Percentiles rank a stretch among this genome's conserved stretches.
phyloP scores from a whole-genome alignment of 257 asterid species.

The Fraxinus americana region DNA sequence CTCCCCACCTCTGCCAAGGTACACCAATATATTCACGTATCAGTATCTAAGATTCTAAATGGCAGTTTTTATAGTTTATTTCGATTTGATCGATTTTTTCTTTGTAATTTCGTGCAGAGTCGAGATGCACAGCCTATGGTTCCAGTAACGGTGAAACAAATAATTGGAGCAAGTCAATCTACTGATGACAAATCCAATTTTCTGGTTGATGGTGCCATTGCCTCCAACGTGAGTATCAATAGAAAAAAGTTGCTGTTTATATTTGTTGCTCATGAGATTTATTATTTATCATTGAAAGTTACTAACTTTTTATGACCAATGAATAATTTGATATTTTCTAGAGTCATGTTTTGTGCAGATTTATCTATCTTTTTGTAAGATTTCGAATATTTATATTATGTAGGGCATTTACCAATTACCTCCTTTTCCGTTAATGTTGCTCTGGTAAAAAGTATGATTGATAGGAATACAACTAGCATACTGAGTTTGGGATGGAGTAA shows the following conservation, averaged over 20 bases:
- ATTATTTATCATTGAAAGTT: neutral
- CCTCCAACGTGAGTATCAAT: conserved; percentile 51
- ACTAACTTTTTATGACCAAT: neutral
- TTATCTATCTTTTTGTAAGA: neutral
- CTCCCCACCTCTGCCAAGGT: conserved; percentile 70
- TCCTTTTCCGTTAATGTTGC: neutral
- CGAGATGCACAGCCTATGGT: conserved; percentile 70
- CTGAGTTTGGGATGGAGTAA: neutral
- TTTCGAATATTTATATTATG: neutral
- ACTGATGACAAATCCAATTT: conserved; percentile 55
- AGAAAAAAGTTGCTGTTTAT: neutral
- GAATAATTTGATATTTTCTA: neutral
- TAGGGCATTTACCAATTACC: neutral
- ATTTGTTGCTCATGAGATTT: neutral
- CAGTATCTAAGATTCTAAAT: neutral
- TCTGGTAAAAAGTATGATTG: neutral
- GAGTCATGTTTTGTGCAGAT: neutral
- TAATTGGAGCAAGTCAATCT: conserved; percentile 55
- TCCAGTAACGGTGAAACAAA: conserved; percentile 82
- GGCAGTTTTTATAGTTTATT: neutral
- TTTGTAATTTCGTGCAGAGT: conserved; percentile 39
- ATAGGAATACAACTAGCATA: neutral
- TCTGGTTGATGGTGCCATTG: conserved; percentile 58
- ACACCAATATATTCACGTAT: neutral
- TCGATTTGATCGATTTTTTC: neutral